Conservation (phyloP, 495 filamentous ascomycete species). For the Parmelia sp. region DNA sequence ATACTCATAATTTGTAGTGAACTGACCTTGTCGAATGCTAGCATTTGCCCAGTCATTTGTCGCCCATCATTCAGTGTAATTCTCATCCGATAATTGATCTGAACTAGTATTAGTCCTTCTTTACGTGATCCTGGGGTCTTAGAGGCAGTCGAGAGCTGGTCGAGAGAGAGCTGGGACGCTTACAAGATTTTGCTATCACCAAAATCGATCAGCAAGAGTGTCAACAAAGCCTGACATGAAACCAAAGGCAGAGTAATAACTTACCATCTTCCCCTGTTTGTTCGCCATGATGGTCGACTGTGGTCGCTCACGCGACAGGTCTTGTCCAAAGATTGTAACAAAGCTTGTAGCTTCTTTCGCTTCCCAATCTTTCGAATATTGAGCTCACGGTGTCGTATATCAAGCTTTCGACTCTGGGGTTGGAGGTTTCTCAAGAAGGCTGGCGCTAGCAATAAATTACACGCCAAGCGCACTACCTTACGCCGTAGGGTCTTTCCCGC, state of each 20-base stretch:
- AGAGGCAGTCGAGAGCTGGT: not conserved
- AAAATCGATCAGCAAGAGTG: constrained; percentile 53
- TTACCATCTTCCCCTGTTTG: constrained; percentile 99
- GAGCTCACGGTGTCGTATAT: not conserved
- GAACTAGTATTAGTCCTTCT: constrained; percentile 30
- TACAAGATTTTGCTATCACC: constrained; percentile 87
- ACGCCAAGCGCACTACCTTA: constrained; percentile 20
- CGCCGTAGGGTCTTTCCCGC: constrained; percentile 17
- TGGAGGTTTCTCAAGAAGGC: not conserved
- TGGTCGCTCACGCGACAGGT: constrained; percentile 65
- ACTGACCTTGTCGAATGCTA: constrained; percentile 91
- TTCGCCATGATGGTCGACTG: constrained; percentile 68
- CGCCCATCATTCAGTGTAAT: constrained; percentile 92
- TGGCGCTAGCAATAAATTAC: constrained; percentile 13
- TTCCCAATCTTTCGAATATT: constrained; percentile 2
- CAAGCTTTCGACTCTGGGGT: constrained; percentile 1
- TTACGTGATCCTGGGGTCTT: not conserved
- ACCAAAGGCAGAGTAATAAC: constrained; percentile 30
- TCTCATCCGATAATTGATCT: constrained; percentile 99
- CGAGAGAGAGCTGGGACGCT: constrained; percentile 34
- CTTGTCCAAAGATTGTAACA: constrained; percentile 49
- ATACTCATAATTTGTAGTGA: not conserved
- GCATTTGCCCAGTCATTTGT: constrained; percentile 94
- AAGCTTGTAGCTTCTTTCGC: constrained; percentile 25
- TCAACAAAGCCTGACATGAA: constrained; percentile 26